Evolutionary conservation across 805 yeast genomes (phyloP), one percentile per base, ranked within the genome.

Genomic region (Jamesozyma lodderae): DNA sequence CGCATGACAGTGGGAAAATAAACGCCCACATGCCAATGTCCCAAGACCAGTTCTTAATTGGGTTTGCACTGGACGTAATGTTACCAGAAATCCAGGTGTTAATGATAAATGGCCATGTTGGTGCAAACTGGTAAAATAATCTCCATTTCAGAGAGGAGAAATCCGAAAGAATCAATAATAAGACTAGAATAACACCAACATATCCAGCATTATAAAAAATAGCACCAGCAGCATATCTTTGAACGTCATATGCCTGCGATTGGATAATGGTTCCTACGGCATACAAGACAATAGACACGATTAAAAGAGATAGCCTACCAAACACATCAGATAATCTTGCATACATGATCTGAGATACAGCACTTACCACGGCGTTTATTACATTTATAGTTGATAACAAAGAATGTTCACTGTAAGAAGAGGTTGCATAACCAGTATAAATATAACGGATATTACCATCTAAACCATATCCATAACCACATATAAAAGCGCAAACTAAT

Each of bases 11-110:
- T 25, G 88, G 88, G 68, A 77, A 73, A 45, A 81, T 79, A 48
- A 79, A 77, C 1, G 87, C 86, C 82, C 82, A 81, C 73, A 81
- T 80, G 28, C 80, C 87, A 48, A 80, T 74, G 51, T 79, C 80
- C 88, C 88, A 81, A 10, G 76, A 67, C 79, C 85, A 79, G 24
- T 67, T 53, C 5, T 44, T 35, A 10, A 38, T 3, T 24, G 63
- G 62, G 20, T 58, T 59, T 10, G 61, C 61, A 24, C 61, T 61
- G 7, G 56, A 45, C 13, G 71, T 60, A 34, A 82, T 65, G 48
- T 77, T 64, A 52, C 86, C 90, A 21, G 78, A 61, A 40, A 81
- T 69, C 92, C 92, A 83, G 13, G 90, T 78, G 60, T 79, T 82
- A 59, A 83, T 77, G 49, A 82, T 73, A 49, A 71, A 79, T 2